Evolutionary conservation across 306 rosid genomes (phyloP).

Genomic region (Citrullus amarus): DNA sequence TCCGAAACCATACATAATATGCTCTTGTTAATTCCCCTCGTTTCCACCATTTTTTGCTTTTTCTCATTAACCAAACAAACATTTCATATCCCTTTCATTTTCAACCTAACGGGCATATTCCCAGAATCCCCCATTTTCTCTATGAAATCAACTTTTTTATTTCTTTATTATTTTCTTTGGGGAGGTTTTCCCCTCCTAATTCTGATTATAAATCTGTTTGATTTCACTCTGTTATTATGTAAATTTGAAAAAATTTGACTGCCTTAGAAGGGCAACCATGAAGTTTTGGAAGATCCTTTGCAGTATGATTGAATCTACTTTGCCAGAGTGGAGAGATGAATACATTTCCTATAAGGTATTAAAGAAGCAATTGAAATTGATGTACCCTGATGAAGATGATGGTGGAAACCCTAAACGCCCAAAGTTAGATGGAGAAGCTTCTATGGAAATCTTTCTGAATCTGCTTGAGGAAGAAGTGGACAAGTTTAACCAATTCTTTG

Average conservation of each 20-base stretch:
- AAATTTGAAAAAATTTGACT: neutral
- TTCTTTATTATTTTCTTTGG: too few species aligned
- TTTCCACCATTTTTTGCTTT: too few species aligned
- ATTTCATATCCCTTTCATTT: neutral
- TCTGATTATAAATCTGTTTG: neutral
- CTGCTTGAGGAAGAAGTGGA: slow-evolving; percentile 57
- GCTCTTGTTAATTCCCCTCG: neutral
- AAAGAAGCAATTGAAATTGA: slow-evolving; percentile 63
- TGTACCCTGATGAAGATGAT: slow-evolving; percentile 24
- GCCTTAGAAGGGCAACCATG: slow-evolving; percentile 20
- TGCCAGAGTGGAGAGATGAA: slow-evolving; percentile 81
- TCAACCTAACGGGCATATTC: slow-evolving; percentile 2
- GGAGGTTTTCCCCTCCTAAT: neutral
- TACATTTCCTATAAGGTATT: slow-evolving; percentile 65
- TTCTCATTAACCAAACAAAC: too few species aligned
- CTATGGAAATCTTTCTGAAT: slow-evolving; percentile 24
- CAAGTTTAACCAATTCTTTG: slow-evolving; percentile 57
- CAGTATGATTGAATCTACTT: slow-evolving; percentile 54
- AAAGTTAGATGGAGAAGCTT: slow-evolving; percentile 13
- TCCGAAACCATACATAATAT: neutral
- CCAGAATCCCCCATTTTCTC: neutral
- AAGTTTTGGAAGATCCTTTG: slow-evolving; percentile 76
- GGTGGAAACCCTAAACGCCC: slow-evolving; percentile 23
- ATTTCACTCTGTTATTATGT: neutral
- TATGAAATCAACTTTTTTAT: neutral